Conservation (phyloP, 2,329 filamentous ascomycete species). For the Alternaria incomplexa region DNA sequence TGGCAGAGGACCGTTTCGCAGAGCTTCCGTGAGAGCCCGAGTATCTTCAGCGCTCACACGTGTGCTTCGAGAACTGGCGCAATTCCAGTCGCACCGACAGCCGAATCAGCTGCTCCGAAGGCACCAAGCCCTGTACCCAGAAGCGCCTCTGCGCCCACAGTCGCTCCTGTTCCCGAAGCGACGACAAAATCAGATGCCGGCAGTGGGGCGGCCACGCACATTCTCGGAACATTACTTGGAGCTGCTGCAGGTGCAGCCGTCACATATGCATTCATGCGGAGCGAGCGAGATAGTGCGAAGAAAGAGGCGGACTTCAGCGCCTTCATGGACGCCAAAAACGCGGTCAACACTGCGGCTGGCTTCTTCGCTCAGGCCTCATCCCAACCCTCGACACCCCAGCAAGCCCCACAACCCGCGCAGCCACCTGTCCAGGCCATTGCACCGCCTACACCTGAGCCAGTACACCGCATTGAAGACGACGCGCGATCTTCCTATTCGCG, state of each 20-base stretch:
- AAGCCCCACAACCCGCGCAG: slow-evolving; percentile 40
- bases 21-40: slow-evolving; percentile 40
- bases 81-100: slow-evolving; percentile 28
- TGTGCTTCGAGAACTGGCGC: slow-evolving; percentile 32
- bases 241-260: slow-evolving; percentile 78
- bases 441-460: slow-evolving; percentile 23
- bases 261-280: slow-evolving; percentile 75
- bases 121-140: slow-evolving; percentile 32
- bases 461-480: slow-evolving; percentile 49
- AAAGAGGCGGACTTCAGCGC: slow-evolving; percentile 51
- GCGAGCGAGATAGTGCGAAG: slow-evolving; percentile 58
- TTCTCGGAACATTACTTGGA: slow-evolving; percentile 78
- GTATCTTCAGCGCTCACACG: slow-evolving; percentile 38
- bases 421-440: slow-evolving; percentile 25
- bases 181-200: slow-evolving; percentile 40
- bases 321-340: slow-evolving; percentile 41
- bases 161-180: slow-evolving; percentile 27
- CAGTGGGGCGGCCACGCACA: slow-evolving; percentile 64
- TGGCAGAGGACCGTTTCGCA: slow-evolving; percentile 43
- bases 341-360: slow-evolving; percentile 36
- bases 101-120: slow-evolving; percentile 34
- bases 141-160: slow-evolving; percentile 42
- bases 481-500: slow-evolving; percentile 45
- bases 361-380: slow-evolving; percentile 36
- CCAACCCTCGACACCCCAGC: slow-evolving; percentile 36